phyloP scores from a whole-genome alignment of 176 grass and related monocot species.

The Lolium perenne region DNA sequence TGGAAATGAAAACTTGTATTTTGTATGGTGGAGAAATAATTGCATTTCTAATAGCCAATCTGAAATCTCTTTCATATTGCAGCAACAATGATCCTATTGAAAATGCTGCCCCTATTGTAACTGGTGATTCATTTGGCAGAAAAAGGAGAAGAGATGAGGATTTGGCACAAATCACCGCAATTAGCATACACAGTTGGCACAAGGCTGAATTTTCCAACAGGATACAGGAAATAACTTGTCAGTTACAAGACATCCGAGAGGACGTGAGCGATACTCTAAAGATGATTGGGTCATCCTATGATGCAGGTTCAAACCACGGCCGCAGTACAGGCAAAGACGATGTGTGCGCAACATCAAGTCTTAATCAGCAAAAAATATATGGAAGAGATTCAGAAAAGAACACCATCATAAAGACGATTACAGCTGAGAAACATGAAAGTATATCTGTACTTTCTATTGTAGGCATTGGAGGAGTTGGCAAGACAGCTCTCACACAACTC shows the following conservation, averaged over 20 bases:
- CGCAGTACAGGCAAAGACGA: no score
- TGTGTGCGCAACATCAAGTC: slow-evolving; percentile 1
- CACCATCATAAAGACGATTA: slow-evolving; percentile 5
- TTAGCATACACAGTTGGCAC: not conserved
- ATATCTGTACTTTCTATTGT: slow-evolving; percentile 27
- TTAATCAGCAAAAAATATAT: not conserved
- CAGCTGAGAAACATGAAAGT: not conserved
- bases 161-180: not conserved
- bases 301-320: not conserved
- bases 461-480: slow-evolving; percentile 37
- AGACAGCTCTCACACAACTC: slow-evolving; percentile 28
- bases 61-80: not conserved
- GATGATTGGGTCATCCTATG: not conserved
- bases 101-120: not conserved
- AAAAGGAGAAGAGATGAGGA: not conserved
- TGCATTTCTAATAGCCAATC: no score
- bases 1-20: no score
- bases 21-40: no score
- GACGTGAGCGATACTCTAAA: not conserved
- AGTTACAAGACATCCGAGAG: not conserved
- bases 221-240: not conserved
- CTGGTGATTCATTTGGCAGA: not conserved
- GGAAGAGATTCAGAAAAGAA: slow-evolving; percentile 28
- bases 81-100: not conserved
- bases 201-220: not conserved